Evolutionary conservation across 164 flowering plant species (phyloP), one percentile per base, ranked within the genome.

Genomic region (Vitis cinerea): DNA sequence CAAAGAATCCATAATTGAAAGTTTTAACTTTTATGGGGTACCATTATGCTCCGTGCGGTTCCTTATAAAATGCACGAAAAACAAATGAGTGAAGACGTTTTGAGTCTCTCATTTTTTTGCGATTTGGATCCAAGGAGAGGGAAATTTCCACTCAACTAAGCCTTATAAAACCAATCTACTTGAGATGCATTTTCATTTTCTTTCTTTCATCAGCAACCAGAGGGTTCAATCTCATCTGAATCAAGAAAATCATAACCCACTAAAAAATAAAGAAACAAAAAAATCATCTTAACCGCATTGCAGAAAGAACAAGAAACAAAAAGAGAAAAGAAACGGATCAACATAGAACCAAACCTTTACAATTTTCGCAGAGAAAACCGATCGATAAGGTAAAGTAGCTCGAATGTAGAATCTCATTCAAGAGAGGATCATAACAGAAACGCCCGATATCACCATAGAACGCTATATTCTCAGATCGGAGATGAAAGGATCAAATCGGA

Each of bases 391-490:
- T 3, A n/a, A 62, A 62, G 4, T 0, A n/a, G 50, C 51, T 8
- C 23, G 48, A 47, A 62, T 8, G 50, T 11, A n/a, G 17, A 47
- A 47, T 7, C 50, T 37, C 44, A 37, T 9, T 44, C 13, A 11
- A 10, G 10, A 31, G 37, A 12, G 9, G 37, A 59, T 19, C 37
- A 59, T 10, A 30, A 29, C 17, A 16, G 59, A 57, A 57, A 3
- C 61, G 1, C 61, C 37, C 27, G 29, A 27, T 0, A 9, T 23
- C 59, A 19, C 27, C 56, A n/a, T 3, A 7, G 27, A 56, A 56
- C 59, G 23, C 27, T 56, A 56, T 12, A 16, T 17, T 61, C 10
- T 37, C 51, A 62, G 65, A 62, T 62, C 65, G 27, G 65, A 47
- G 27, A 12, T 16, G 65, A 44, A 8, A 47, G 27, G 27, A 23